These are phyloP conservation scores for Recurvomyces mirabilis DNA, from an alignment of 495 filamentous ascomycete species.

Conservation along the genomic window DNA sequence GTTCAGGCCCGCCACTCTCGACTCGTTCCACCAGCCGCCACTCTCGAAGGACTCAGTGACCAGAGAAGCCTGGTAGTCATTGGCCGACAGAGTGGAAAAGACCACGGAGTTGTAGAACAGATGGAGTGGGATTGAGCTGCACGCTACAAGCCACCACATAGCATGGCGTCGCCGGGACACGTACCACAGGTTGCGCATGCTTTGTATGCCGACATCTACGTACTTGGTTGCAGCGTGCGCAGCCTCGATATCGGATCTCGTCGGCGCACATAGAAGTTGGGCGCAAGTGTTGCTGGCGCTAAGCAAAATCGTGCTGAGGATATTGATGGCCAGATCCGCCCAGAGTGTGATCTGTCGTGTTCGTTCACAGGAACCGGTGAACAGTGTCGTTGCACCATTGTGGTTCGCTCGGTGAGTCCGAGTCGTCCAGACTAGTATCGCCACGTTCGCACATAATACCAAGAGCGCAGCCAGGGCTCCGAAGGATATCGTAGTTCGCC, in stretches of 20 bases:
- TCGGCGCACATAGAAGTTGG: constrained; percentile 15
- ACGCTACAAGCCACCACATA: not conserved
- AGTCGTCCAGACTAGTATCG: not conserved
- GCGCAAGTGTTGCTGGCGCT: constrained; percentile 9
- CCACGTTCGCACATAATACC: not conserved
- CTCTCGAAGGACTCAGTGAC: constrained; percentile 29
- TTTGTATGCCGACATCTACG: constrained; percentile 15
- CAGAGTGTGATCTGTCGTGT: not conserved
- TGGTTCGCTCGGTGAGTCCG: not conserved
- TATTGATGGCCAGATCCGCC: constrained; percentile 13
- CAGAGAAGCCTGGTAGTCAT: constrained; percentile 32
- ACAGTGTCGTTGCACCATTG: not conserved
- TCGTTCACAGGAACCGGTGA: not conserved
- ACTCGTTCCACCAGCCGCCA: not conserved
- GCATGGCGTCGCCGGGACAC: not conserved
- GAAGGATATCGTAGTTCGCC: not conserved
- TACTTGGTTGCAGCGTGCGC: constrained; percentile 10
- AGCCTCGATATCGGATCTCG: constrained; percentile 10
- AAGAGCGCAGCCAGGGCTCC: not conserved
- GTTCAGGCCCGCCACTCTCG: not conserved
- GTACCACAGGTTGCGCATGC: constrained; percentile 5
- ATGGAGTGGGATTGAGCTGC: not conserved
- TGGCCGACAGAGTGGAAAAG: constrained; percentile 23
- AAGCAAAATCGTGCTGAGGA: constrained; percentile 12
- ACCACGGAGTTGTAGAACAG: constrained; percentile 22